Evolutionary conservation across 352 stramenopile genomes (phyloP).

Genomic region (Globisporangium polare): DNA sequence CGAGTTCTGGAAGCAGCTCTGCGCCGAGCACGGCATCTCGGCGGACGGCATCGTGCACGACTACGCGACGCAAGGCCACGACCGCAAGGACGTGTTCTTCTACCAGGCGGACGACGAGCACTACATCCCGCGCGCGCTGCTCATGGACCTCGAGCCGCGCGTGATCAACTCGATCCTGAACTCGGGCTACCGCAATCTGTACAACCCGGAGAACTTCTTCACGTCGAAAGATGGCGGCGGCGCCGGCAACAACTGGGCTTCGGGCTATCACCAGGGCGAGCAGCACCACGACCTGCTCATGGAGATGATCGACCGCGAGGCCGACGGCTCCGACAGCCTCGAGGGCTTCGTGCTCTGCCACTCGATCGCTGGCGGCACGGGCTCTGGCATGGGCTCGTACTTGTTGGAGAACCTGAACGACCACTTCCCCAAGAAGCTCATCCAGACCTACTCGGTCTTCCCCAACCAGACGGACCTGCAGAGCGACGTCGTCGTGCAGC

Average conservation of each 20-base stretch:
- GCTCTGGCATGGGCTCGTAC: conserved; percentile 99
- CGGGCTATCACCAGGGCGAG: conserved; percentile 90
- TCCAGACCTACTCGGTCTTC: conserved; percentile 99
- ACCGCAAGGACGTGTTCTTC: conserved; percentile 99
- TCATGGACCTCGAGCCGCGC: conserved; percentile 97
- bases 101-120: conserved; percentile 99
- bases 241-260: conserved; percentile 93
- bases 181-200: conserved; percentile 93
- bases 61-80: conserved; percentile 89
- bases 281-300: conserved; percentile 96
- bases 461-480: conserved; percentile 93
- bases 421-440: conserved; percentile 99
- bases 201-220: conserved; percentile 99
- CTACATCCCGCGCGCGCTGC: conserved; percentile 96
- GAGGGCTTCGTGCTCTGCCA: conserved; percentile 99
- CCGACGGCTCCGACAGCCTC: conserved; percentile 92
- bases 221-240: conserved; percentile 89
- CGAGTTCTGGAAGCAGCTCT: conserved; percentile 99
- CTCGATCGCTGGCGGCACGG: conserved; percentile 98
- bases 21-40: conserved; percentile 97
- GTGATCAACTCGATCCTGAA: conserved; percentile 93
- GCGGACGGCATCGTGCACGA: conserved; percentile 96
- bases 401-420: conserved; percentile 99
- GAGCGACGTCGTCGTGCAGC: conserved; percentile 98
- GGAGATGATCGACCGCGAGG: conserved; percentile 99